Base-by-base conservation (phyloP, 768 basidiomycete genomes). In the Pholiota microspora region DNA sequence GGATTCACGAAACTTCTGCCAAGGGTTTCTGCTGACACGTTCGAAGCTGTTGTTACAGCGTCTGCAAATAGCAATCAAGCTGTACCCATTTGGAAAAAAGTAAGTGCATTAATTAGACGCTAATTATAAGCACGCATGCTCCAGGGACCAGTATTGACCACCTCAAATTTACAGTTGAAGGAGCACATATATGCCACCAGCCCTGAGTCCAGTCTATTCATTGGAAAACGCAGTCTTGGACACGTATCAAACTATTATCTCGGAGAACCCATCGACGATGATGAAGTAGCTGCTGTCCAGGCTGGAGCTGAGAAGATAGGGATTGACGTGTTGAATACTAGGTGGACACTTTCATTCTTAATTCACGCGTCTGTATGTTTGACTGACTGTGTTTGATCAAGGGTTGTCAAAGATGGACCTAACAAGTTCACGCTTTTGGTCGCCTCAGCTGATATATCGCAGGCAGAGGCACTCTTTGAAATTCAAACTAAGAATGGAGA, bases 1-100 rank as follows among this genome's bases (percentile, higher is more conserved):
- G 92, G 92, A 1, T 89, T 88, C 64, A 89, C 88, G 38, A 94
- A 95, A 73, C 88, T 95, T 60, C 65, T 92, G 45, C 92, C 93
- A 18, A 86, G 93, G 18, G 62, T 89, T 44, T 62, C 82, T 2
- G 62, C 76, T 21, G 77, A 73, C 13, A 84, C 81, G 61, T 92
- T 95, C 63, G 80, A 77, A 35, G 75, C 74, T 5, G 82, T 88
- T 29, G 75, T 93, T 15, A 68, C 74, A 16, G 73, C 76, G 6
- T 91, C 88, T n/a, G 71, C 73, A 8, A 86, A 87, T 57, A 76
- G 79, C 3, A 62, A 76, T 0, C 73, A 79, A 45, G 85, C 86
- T 1, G 49, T 77, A 15, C 66, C 77, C 0, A 70, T 93, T 3
- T 94, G 89, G 84, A 72, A 80, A 12, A 73, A 82, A 57, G 89